Base-by-base conservation (phyloP, 2,329 filamentous ascomycete genomes). In the Sporothrix brasiliensis region DNA sequence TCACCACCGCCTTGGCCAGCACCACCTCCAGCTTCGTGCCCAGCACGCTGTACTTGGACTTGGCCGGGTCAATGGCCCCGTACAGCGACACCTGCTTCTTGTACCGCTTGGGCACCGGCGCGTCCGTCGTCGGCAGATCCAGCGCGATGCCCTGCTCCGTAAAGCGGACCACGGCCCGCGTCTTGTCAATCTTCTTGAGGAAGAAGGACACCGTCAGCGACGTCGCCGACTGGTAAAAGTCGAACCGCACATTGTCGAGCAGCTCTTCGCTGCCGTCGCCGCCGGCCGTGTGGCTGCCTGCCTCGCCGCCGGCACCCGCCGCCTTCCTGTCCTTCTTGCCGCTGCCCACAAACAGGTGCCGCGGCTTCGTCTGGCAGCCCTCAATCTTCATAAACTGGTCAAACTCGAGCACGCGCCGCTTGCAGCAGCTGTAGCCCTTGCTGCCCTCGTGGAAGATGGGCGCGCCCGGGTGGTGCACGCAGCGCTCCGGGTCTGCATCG, bases 341-440 rank as follows among this genome's bases (percentile, higher is more conserved):
- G 74, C 86, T 91, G 4, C 92, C 92, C 47, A 98, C 86, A 77
- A 97, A 99, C 74, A 97, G 81, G 83, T 99, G 95, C 72, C 87
- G 85, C 56, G 85, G 83, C 81, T 94, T 95, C 56, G 91, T 93
- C 79, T 89, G 89, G 82, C 95, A 99, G 1, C 95, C 95, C 76
- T 92, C 89, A 72, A 99, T 94, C 81, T 92, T 95, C 89, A 99
- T 89, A 81, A 99, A 99, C 80, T 98, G 91, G 79, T 99, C 94
- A 80, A 99, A 99, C 78, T 99, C 95, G 71, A 99, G 83, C 71
- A 99, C 95, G 50, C 93, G 87, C 76, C 93, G 86, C 87, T 98
- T 98, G 83, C 95, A 99, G 84, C 95, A 99, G 72, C 89, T 93
- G 86, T 95, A 99, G 1, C 95, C 95, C 83, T 99, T 99, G 82